Conservation (phyloP, 768 basidiomycete species). For the Coprinopsis strossmayeri region DNA sequence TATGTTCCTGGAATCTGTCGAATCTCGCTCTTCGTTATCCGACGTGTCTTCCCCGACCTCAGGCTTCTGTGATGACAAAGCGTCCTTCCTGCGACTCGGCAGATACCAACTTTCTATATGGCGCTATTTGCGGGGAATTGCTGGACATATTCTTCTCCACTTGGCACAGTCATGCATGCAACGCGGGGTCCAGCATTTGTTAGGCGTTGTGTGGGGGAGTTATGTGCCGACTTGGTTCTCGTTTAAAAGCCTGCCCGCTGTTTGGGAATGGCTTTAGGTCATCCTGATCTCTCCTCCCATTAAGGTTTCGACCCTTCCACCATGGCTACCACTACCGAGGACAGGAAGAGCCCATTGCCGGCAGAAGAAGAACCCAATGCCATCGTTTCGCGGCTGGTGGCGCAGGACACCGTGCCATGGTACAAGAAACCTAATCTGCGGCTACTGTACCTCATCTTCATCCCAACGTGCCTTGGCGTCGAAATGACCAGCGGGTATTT, state of each 20-base stretch:
- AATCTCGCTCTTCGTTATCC: too few species aligned
- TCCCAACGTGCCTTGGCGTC: slow-evolving; percentile 56
- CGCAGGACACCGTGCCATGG: slow-evolving; percentile 51
- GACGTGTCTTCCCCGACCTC: neutral
- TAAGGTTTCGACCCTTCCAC: neutral
- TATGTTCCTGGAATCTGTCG: too few species aligned
- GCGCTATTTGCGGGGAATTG: slow-evolving; percentile 2
- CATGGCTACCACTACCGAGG: neutral
- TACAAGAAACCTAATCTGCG: slow-evolving; percentile 56
- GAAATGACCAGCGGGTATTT: slow-evolving; percentile 63
- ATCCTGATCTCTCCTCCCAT: neutral
- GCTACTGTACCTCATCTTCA: slow-evolving; percentile 45
- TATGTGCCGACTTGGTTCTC: neutral
- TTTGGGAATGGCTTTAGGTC: neutral
- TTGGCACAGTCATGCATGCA: neutral
- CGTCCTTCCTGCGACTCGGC: neutral
- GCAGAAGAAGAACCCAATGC: slow-evolving; percentile 16
- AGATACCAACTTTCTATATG: neutral
- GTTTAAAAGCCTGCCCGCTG: neutral
- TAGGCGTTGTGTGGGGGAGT: neutral
- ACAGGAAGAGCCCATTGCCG: neutral
- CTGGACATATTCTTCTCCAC: neutral
- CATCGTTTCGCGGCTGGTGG: slow-evolving; percentile 35
- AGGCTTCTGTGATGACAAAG: neutral
- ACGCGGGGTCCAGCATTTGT: too few species aligned